phyloP scores from a whole-genome alignment of 129 eudicot genomes.

The Saussurea involucrata region DNA sequence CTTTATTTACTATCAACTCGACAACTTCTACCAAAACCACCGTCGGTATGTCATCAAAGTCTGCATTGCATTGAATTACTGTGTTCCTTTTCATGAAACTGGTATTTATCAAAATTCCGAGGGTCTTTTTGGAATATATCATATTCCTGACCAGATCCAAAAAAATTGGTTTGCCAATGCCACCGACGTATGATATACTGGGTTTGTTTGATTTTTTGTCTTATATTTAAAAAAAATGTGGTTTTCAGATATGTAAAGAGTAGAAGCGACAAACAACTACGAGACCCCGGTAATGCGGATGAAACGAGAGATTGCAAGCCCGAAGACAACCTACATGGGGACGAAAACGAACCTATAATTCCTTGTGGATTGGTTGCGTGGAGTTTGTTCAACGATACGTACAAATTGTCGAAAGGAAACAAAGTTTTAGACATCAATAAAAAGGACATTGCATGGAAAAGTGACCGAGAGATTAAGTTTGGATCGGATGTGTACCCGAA shows the following conservation, averaged over 20 bases:
- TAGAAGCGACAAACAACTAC: slow-evolving; percentile 70
- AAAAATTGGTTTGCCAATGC: not conserved
- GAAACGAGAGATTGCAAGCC: slow-evolving; percentile 53
- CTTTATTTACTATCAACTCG: slow-evolving; percentile 76
- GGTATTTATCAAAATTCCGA: not conserved
- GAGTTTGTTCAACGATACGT: slow-evolving; percentile 95
- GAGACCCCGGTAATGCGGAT: slow-evolving; percentile 20
- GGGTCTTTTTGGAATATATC: not conserved
- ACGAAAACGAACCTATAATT: slow-evolving; percentile 42
- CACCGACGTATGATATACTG: not conserved
- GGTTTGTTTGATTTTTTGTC: not conserved
- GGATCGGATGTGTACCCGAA: slow-evolving; percentile 76
- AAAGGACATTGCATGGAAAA: slow-evolving; percentile 74
- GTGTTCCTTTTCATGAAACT: not conserved
- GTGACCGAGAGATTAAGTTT: slow-evolving; percentile 62
- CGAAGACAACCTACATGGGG: slow-evolving; percentile 17
- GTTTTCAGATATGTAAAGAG: slow-evolving; percentile 77
- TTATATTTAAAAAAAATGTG: not conserved
- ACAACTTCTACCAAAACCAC: slow-evolving; percentile 83
- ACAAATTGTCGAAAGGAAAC: slow-evolving; percentile 34
- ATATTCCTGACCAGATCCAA: not conserved
- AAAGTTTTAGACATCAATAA: slow-evolving; percentile 44
- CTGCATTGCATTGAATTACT: slow-evolving; percentile 1
- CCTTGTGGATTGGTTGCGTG: slow-evolving; percentile 96
- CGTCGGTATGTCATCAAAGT: slow-evolving; percentile 49